Base-by-base conservation (phyloP, 129 eudicot species). In the Escallonia herrerae region DNA sequence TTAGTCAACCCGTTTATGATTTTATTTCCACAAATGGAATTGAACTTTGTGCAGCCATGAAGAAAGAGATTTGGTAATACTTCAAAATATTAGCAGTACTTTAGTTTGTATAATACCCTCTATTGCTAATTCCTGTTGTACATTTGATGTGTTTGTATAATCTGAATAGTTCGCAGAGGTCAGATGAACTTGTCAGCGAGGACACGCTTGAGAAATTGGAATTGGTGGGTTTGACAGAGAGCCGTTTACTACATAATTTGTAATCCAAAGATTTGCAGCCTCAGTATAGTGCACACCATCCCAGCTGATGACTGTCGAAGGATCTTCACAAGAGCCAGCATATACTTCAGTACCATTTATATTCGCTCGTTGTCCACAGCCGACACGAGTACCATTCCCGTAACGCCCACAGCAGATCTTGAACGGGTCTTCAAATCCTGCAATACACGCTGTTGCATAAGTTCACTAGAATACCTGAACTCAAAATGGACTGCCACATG, bases 251-350 rank as follows among this genome's bases (percentile, higher is more conserved):
- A 91, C 80, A 3, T 60, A 87, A 52, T 55, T 66, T 5, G 91
- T 83, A 63, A 88, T 62, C 98, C 98, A 91, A 4, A 39, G 67
- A 64, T 88, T 91, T 14, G 98, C 95, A 8, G 95, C 89, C 44
- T 91, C 96, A 4, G 89, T 13, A 61, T 91, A 89, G 69, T 91
- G 98, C 8, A 91, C 91, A 4, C 95, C 98, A 71, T 91, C 98
- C 98, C 96, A 88, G 68, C 96, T 91, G 11, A 91, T 80, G 62
- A 83, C 75, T 56, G 52, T 62, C 0, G 84, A 80, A 42, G 96
- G 91, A 41, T 85, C 67, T 46, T 65, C 53, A 58, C 98, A 91
- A 3, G 96, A 81, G 2, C 68, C 84, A 3, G 83, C 89, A 47
- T 62, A 81, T 39, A 91, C 75, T 56, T 76, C 73, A 5, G 73